A percentile compares a stretch with the other conserved stretches of the same genome.
Evolutionary conservation across 345 rosid genomes (phyloP).

Genomic region (Lenwebbia sp.): DNA sequence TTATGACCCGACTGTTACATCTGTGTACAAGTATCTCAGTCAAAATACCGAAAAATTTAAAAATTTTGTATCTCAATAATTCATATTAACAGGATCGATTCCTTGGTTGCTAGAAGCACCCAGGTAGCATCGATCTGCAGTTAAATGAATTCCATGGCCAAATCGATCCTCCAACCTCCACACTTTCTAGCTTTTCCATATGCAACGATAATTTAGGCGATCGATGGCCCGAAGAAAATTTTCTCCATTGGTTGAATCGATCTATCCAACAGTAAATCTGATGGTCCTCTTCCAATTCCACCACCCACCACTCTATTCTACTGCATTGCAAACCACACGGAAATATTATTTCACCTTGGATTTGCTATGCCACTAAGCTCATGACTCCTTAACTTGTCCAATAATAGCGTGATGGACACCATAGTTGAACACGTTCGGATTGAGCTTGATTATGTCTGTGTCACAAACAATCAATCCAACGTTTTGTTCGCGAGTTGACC

Average conservation of each 20-base stretch:
- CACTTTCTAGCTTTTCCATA: background rate
- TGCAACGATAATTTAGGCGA: background rate
- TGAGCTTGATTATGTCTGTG: background rate
- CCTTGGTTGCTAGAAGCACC: background rate
- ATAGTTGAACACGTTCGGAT: background rate
- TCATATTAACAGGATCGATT: too few relatives aligned
- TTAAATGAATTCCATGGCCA: background rate
- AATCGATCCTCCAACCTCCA: background rate
- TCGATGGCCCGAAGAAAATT: background rate
- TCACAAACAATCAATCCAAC: background rate
- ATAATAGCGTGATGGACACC: background rate
- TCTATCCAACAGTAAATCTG: conserved; percentile 2
- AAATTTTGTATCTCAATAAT: background rate
- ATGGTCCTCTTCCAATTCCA: background rate
- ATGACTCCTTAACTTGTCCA: background rate
- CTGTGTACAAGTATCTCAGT: too few relatives aligned
- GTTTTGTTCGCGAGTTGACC: background rate
- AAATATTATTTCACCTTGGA: background rate
- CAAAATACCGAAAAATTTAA: background rate
- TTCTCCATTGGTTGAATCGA: background rate
- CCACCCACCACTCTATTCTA: background rate
- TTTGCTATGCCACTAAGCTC: background rate
- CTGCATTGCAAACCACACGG: background rate
- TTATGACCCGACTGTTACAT: too few relatives aligned
- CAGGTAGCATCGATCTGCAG: background rate